Evolutionary conservation across 129 eudicot species (phyloP).

Genomic region (Arctium lappa): DNA sequence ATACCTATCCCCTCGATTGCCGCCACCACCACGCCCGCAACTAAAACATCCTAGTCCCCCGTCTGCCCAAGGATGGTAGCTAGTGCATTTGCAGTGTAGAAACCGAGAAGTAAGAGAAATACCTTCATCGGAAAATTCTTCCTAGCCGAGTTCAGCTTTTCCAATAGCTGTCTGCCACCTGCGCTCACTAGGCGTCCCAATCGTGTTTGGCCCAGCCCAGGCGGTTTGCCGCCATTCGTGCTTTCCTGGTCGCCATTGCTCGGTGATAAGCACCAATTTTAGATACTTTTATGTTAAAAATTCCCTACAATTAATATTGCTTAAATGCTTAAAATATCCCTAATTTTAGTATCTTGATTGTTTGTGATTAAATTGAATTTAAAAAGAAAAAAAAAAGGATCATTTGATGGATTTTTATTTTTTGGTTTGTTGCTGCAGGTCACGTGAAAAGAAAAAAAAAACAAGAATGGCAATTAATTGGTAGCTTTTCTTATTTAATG

Average conservation of each 20-base stretch:
- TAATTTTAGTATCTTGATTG: no score
- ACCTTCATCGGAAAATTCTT: constrained; percentile 92
- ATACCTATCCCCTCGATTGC: constrained; percentile 91
- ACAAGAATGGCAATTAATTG: no score
- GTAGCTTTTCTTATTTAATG: no score
- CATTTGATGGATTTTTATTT: no score
- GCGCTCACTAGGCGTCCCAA: constrained; percentile 79
- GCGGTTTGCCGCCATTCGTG: constrained; percentile 37
- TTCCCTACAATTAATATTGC: no score
- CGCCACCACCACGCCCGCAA: constrained; percentile 94
- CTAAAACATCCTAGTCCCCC: constrained; percentile 95
- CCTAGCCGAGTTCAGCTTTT: constrained; percentile 75
- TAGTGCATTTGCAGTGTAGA: constrained; percentile 91
- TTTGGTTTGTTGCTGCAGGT: no score
- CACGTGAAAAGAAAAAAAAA: no score
- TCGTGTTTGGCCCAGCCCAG: constrained; percentile 77
- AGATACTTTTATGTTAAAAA: no score
- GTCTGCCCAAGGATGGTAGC: constrained; percentile 97
- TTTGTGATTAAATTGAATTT: no score
- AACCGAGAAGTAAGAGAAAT: constrained; percentile 88
- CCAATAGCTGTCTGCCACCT: constrained; percentile 68
- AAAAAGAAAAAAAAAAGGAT: no score
- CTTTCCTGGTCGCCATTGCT: constrained; percentile 44
- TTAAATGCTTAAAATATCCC: no score
- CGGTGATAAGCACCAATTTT: no score